These are phyloP conservation scores for Arctium minus DNA, from an alignment of 129 eudicot species.

Conservation along the genomic window DNA sequence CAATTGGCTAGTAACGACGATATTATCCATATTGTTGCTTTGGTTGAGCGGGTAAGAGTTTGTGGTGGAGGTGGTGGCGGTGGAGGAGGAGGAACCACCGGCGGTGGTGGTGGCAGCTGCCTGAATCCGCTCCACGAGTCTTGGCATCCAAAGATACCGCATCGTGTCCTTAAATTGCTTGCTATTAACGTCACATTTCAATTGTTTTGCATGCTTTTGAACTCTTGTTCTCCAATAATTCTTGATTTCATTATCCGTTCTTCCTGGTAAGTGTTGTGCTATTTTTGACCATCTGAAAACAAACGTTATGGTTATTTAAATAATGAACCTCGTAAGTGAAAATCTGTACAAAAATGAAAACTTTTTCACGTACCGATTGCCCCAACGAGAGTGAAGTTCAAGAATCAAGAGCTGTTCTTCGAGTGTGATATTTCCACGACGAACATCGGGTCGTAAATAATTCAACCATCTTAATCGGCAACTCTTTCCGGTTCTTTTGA, in stretches of 20 bases:
- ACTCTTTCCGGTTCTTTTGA: constrained; percentile 93
- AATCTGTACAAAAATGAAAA: background rate
- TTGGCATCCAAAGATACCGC: constrained; percentile 98
- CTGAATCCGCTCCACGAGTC: constrained; percentile 83
- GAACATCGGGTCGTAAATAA: constrained; percentile 89
- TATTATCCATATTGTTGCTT: constrained; percentile 25
- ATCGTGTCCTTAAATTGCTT: constrained; percentile 96
- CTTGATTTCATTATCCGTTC: constrained; percentile 91
- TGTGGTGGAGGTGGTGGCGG: constrained; percentile 27
- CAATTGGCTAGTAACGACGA: constrained; percentile 36
- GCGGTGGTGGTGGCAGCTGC: constrained; percentile 53
- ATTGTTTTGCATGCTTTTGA: constrained; percentile 96
- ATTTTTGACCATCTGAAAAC: constrained; percentile 77
- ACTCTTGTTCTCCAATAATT: constrained; percentile 94
- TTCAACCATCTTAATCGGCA: constrained; percentile 87
- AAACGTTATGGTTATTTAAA: background rate
- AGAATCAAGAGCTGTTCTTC: constrained; percentile 95
- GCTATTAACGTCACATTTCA: constrained; percentile 96
- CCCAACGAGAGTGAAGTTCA: constrained; percentile 99
- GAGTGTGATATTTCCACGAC: constrained; percentile 91
- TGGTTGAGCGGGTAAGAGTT: constrained; percentile 30
- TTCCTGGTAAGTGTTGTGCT: constrained; percentile 87
- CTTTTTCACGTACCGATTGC: constrained; percentile 57
- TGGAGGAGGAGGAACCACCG: constrained; percentile 31
- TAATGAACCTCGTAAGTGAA: background rate